These are phyloP conservation scores for Spongospora subterranea DNA, from an alignment of 208 protist species.

Conservation along the genomic window DNA sequence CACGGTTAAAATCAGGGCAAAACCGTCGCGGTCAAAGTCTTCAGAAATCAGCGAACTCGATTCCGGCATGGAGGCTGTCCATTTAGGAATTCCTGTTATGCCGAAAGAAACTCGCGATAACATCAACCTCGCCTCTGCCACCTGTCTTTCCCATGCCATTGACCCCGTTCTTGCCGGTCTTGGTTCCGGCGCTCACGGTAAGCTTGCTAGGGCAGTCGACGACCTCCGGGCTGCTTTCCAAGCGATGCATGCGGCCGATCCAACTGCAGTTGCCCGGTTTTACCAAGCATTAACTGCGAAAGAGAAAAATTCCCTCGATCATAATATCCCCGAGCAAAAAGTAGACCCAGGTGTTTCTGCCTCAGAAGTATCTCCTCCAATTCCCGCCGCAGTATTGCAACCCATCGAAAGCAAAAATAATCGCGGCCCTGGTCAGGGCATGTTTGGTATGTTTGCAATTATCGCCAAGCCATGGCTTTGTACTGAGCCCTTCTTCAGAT, in stretches of 20 bases:
- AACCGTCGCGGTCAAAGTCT: too few relatives aligned
- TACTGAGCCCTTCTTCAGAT: not conserved
- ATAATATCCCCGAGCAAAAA: too few relatives aligned
- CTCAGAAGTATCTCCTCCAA: not conserved
- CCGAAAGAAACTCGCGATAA: too few relatives aligned
- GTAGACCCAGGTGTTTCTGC: not conserved
- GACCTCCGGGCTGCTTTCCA: slow-evolving; percentile 19
- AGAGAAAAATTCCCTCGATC: not conserved
- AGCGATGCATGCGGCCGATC: not conserved
- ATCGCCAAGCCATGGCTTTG: not conserved
- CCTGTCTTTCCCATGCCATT: not conserved
- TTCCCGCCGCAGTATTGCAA: not conserved
- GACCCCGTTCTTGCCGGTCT: not conserved
- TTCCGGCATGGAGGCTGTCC: too few relatives aligned
- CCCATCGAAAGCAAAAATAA: not conserved
- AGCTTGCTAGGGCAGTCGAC: slow-evolving; percentile 1
- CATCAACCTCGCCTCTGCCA: too few relatives aligned
- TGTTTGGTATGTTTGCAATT: not conserved
- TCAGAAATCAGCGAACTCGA: too few relatives aligned
- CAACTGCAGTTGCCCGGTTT: not conserved
- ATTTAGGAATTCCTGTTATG: too few relatives aligned
- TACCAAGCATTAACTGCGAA: not conserved
- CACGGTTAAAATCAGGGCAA: too few relatives aligned
- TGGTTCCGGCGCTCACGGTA: not conserved
- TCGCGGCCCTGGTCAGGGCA: not conserved